phyloP scores from a whole-genome alignment of 2,329 filamentous ascomycete species.

The Camillea tinctor region DNA sequence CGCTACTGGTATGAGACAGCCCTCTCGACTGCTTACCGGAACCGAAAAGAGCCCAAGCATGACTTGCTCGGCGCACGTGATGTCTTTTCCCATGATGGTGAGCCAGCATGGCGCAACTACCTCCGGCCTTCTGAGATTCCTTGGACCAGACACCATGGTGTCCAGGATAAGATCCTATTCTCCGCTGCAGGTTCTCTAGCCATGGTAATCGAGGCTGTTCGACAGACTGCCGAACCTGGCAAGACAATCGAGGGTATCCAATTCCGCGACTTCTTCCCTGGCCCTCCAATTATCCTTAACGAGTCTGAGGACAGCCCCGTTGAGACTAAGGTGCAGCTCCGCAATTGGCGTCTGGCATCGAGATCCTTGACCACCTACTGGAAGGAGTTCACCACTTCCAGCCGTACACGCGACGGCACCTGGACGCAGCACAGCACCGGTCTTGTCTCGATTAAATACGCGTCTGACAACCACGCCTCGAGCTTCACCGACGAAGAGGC shows the following conservation, averaged over 20 bases:
- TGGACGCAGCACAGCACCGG: conserved; percentile 31
- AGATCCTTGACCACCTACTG: conserved; percentile 29
- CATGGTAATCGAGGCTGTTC: conserved; percentile 37
- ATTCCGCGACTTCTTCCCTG: conserved; percentile 32
- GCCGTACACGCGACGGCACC: conserved; percentile 25
- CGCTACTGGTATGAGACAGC: conserved; percentile 40
- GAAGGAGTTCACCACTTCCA: conserved; percentile 28
- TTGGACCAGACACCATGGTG: conserved; percentile 49
- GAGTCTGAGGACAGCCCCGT: conserved; percentile 26
- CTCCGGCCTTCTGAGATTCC: conserved; percentile 35
- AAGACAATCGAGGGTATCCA: conserved; percentile 29
- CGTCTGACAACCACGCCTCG: conserved; percentile 20
- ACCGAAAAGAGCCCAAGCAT: conserved; percentile 35
- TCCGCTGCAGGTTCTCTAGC: conserved; percentile 41
- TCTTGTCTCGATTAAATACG: conserved; percentile 27
- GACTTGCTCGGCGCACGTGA: conserved; percentile 39
- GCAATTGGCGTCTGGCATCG: conserved; percentile 29
- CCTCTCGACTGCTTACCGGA: conserved; percentile 33
- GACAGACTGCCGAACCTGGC: conserved; percentile 26
- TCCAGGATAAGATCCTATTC: conserved; percentile 48
- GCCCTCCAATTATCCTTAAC: conserved; percentile 23
- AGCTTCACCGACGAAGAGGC: conserved; percentile 25
- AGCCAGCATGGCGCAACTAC: conserved; percentile 37
- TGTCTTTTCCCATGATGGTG: conserved; percentile 28
- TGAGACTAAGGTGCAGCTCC: conserved; percentile 28